These are phyloP conservation scores for Erigeron canadensis DNA, from an alignment of 129 eudicot species.

Conservation along the genomic window DNA sequence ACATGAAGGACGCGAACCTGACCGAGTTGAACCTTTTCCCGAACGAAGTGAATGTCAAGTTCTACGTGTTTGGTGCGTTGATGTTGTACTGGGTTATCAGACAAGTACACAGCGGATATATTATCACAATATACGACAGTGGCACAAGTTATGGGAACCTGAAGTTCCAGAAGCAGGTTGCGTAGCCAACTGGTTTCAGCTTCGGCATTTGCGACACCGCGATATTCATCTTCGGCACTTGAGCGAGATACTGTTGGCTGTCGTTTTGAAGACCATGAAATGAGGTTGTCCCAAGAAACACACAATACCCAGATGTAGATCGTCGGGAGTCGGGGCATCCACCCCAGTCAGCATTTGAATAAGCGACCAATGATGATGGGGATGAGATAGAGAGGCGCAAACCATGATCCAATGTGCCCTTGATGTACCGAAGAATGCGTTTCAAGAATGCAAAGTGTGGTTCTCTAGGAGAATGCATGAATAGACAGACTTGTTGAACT, in stretches of 20 bases:
- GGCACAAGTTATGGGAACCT: too few species aligned
- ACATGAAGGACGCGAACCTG: too few species aligned
- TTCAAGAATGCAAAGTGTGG: background rate
- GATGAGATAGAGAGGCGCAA: background rate
- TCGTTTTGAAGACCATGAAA: background rate
- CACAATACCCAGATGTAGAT: too few species aligned
- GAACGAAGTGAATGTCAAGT: too few species aligned
- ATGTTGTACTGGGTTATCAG: too few species aligned
- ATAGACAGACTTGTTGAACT: background rate
- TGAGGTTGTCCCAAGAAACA: background rate
- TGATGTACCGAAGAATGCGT: background rate
- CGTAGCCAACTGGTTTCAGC: too few species aligned
- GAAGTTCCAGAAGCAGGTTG: too few species aligned
- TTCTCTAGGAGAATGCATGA: background rate
- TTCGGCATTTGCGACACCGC: background rate
- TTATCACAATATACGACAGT: too few species aligned
- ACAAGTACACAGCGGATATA: too few species aligned
- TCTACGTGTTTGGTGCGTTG: too few species aligned
- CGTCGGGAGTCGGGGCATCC: background rate
- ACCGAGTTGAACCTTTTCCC: too few species aligned
- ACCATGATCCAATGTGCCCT: background rate
- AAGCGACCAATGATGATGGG: background rate
- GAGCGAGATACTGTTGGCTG: background rate
- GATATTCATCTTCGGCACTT: background rate
- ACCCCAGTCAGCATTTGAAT: background rate